Conservation (phyloP, 768 basidiomycete species). For the Cystofilobasidium bisporidii region DNA sequence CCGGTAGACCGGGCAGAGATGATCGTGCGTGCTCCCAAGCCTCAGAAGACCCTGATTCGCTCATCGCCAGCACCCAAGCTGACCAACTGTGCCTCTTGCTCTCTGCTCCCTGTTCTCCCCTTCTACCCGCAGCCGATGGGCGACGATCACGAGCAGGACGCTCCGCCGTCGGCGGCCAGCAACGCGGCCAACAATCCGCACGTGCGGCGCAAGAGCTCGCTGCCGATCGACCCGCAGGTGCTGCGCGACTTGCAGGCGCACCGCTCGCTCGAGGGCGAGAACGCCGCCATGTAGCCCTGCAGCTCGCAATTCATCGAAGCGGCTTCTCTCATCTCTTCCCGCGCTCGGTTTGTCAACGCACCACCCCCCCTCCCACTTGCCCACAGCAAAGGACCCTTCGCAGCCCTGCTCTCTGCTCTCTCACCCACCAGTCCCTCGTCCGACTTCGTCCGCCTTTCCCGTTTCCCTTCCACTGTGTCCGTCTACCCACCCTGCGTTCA, state of each 20-base stretch:
- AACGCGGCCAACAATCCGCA: slow-evolving; percentile 51
- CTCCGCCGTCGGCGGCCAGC: slow-evolving; percentile 39
- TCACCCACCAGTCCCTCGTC: background rate
- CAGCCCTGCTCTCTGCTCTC: background rate
- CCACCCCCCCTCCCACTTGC: background rate
- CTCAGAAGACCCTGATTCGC: too few relatives aligned
- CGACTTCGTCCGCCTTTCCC: background rate
- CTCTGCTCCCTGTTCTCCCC: background rate
- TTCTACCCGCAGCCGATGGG: background rate
- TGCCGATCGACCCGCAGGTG: slow-evolving; percentile 73
- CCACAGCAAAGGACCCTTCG: background rate
- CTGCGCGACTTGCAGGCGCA: slow-evolving; percentile 80
- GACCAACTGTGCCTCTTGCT: background rate
- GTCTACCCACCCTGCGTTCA: too few relatives aligned
- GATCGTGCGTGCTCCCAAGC: slow-evolving; percentile 50
- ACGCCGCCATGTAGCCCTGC: background rate
- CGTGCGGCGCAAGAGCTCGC: slow-evolving; percentile 84
- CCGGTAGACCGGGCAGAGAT: slow-evolving; percentile 57
- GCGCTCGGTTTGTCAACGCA: background rate
- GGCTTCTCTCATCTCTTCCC: background rate
- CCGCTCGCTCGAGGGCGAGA: slow-evolving; percentile 31
- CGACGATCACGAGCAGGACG: background rate
- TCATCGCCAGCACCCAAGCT: too few relatives aligned
- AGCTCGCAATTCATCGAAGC: background rate
- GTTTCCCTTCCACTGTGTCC: background rate